Base-by-base conservation (phyloP, 208 protist genomes). In the Novymonas esmeraldas region DNA sequence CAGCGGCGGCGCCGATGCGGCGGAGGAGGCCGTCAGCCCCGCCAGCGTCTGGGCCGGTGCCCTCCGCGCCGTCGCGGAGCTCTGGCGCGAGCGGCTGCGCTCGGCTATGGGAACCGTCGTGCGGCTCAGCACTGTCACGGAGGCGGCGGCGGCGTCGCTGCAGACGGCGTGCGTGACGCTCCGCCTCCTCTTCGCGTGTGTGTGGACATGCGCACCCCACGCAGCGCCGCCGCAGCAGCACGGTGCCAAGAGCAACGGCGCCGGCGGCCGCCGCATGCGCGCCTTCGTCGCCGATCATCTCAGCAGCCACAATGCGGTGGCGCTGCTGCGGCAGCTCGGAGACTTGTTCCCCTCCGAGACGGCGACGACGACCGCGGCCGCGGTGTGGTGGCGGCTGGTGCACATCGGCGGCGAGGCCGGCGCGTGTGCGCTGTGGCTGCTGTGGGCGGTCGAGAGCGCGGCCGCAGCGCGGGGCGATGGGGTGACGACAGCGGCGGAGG, bases 381-480 rank as follows among this genome's bases (percentile, higher is more conserved):
- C 24, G 26, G 56, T 20, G 9, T 61, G 56, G 56, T 34, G 7
- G 56, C 42, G 29, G 38, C 22, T 52, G 42, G 14, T 39, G 24
- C 0, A 41, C 34, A 28, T 14, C 29, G 45, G 41, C 3, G 24
- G 20, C 18, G 52, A 57, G 16, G 68, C 16, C 0, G 57, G 41
- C 31, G 45, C 60, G 22, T 49, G 55, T 52, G 70, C 70, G 42
- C 52, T 55, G 38, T 76, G 70, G 70, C 61, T 76, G 26, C 28
- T 76, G 70, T 76, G 70, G 70, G 55, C 62, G 60, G 60, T 74
- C 6, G 42, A 62, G 9, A 42, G 39, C 33, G 44, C 49, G 2
- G 33, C 52, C 2, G 57, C 11, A 0, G 10, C 26, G 14, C 56
- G 42, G 14, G 34, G 6, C 2, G 39, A 9, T 11, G 2, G 26